phyloP scores from a whole-genome alignment of 2,329 filamentous ascomycete species.

The Penicillium sp. region DNA sequence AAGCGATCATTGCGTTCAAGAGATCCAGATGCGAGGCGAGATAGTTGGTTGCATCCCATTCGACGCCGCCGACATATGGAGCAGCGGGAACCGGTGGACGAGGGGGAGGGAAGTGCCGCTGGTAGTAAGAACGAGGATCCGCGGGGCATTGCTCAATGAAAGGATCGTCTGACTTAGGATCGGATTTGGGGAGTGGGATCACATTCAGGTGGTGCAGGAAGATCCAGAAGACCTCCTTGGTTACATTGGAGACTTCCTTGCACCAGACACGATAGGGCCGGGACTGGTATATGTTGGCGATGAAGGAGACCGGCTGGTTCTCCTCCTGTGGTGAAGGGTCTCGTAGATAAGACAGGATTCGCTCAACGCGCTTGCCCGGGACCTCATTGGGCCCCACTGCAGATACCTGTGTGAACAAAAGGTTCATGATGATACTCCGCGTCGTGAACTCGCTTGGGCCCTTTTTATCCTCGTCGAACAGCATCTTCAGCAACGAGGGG shows the following conservation, averaged over 20 bases:
- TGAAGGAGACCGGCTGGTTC: constrained; percentile 76
- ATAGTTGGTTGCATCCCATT: constrained; percentile 99
- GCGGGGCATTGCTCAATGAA: constrained; percentile 25
- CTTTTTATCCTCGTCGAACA: constrained; percentile 98
- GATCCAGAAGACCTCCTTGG: constrained; percentile 99
- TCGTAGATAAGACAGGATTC: constrained; percentile 74
- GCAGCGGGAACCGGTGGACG: constrained; percentile 89
- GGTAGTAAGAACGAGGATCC: constrained; percentile 30
- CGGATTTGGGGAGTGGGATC: constrained; percentile 53
- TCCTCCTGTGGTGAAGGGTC: constrained; percentile 76
- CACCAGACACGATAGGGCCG: constrained; percentile 92
- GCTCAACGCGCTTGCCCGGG: constrained; percentile 62
- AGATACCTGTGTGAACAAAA: constrained; percentile 85
- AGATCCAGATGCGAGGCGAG: constrained; percentile 89
- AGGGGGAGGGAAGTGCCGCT: constrained; percentile 77
- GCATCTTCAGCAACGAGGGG: constrained; percentile 78
- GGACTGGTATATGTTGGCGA: constrained; percentile 81
- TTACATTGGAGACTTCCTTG: constrained; percentile 87
- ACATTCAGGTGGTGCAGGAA: constrained; percentile 94
- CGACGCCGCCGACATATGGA: constrained; percentile 93
- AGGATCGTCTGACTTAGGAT: constrained; percentile 31
- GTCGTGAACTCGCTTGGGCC: constrained; percentile 96
- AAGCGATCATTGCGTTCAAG: constrained; percentile 84
- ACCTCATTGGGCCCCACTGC: constrained; percentile 61
- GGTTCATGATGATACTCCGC: constrained; percentile 80